Evolutionary conservation across 768 basidiomycete genomes (phyloP), one percentile per base, ranked within the genome.

Genomic region (Artomyces pyxidatus): DNA sequence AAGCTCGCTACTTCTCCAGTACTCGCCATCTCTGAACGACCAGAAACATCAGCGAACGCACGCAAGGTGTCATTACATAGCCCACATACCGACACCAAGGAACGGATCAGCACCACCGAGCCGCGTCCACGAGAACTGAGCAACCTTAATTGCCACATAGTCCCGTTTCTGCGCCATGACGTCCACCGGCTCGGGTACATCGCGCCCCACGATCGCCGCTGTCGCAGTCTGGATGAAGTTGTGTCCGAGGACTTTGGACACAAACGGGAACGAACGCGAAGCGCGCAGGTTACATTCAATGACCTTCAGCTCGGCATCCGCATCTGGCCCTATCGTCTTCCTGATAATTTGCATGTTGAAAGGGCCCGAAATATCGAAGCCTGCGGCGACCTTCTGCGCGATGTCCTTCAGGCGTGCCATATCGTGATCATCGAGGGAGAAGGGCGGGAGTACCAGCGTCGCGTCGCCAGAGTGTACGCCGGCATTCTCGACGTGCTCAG

Each of bases 301-400:
- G 56, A 98, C 96, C 73, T 95, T 98, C 57, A 98, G 80, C 49
- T 81, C 77, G 10, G 82, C 69, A 22, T 80, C 73, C 51, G 81
- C 74, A 45, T 76, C 69, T 3, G 66, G 70, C 14, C 65, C 63
- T 21, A 73, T 73, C 2, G 78, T 67, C 64, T 91, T 90, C 63
- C 88, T 81, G 71, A 99, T 98, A 65, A 99, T 80, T 67, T 99
- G 96, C 94, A 99, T 99, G 67, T 99, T 99, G 83, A 83, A 99
- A 6, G 96, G 96, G 29, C 96, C 96, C 23, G 92, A 96, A 46
- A 99, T 98, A 60, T 96, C 76, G 68, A 98, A 96, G 9, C 93
- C 96, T 32, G 75, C 73, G 28, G 92, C 95, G 53, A 99, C 94
- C 71, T 96, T 97, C 66, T 89, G 80, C 0, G 95, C 91, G 52